phyloP scores from a whole-genome alignment of 164 flowering plant genomes.

The Magnolia officinalis region DNA sequence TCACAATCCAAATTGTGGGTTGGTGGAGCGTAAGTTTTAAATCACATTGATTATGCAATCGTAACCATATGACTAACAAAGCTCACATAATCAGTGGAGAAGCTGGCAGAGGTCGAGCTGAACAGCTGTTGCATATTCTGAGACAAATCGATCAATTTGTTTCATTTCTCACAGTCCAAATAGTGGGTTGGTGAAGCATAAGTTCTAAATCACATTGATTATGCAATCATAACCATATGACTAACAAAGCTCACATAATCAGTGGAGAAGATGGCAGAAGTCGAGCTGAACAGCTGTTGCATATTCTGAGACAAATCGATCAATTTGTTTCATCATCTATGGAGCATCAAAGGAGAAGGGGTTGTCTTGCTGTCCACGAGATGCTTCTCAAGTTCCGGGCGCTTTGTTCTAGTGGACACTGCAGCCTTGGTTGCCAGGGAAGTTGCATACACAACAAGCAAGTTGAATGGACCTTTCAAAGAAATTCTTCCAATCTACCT shows the following conservation, averaged over 20 bases:
- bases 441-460: slow-evolving; percentile 65
- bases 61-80: not conserved
- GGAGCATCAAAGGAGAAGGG: slow-evolving; percentile 87
- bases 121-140: slow-evolving; percentile 77
- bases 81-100: slow-evolving; percentile 62
- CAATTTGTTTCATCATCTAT: slow-evolving; percentile 73
- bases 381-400: slow-evolving; percentile 77
- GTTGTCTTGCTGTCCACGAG: slow-evolving; percentile 80
- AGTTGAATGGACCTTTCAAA: slow-evolving; percentile 46
- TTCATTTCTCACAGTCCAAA: slow-evolving; percentile 24
- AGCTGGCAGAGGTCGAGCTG: slow-evolving; percentile 94
- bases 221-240: not conserved
- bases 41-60: not conserved
- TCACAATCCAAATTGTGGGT: too few species aligned
- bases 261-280: slow-evolving; percentile 99
- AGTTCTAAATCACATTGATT: not conserved
- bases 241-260: slow-evolving; percentile 4
- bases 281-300: slow-evolving; percentile 81
- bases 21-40: not conserved
- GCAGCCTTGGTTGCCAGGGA: slow-evolving; percentile 77
- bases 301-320: slow-evolving; percentile 84
- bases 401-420: slow-evolving; percentile 74
- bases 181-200: not conserved
- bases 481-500: slow-evolving; percentile 64
- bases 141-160: slow-evolving; percentile 86